These are phyloP conservation scores for Quercus aquifolioides DNA, from an alignment of 306 rosid genomes.

Conservation along the genomic window DNA sequence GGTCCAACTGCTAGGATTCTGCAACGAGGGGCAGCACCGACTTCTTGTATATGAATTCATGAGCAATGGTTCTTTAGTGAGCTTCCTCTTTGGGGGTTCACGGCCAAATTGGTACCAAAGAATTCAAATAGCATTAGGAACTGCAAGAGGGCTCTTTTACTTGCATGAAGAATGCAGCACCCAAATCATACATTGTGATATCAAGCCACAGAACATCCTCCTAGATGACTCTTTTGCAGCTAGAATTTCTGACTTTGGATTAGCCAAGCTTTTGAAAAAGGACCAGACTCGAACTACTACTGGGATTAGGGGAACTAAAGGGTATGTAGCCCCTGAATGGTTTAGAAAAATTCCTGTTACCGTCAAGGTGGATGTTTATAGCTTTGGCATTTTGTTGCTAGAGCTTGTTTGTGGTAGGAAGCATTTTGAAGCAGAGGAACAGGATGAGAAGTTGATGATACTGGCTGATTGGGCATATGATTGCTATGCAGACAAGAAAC, in stretches of 20 bases:
- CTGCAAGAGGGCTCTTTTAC: constrained; percentile 21
- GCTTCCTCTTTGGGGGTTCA: constrained; percentile 21
- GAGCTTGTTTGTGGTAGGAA: constrained; percentile 37
- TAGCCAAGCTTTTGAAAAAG: constrained; percentile 28
- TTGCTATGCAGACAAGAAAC: constrained; percentile 13
- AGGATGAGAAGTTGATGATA: constrained; percentile 17
- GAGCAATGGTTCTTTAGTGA: constrained; percentile 33
- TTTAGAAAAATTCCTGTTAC: constrained; percentile 30
- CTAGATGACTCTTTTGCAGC: constrained; percentile 30
- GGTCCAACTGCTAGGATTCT: constrained; percentile 32
- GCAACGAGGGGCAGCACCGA: constrained; percentile 29
- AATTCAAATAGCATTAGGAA: constrained; percentile 24
- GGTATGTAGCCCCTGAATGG: constrained; percentile 38
- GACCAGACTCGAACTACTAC: constrained; percentile 24
- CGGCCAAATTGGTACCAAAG: constrained; percentile 33
- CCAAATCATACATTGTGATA: constrained; percentile 36
- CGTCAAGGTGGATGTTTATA: constrained; percentile 39
- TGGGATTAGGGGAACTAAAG: constrained; percentile 28
- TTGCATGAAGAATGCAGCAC: constrained; percentile 39
- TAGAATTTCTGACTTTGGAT: constrained; percentile 32
- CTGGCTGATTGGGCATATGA: constrained; percentile 40
- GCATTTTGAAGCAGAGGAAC: not conserved
- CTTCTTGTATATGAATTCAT: constrained; percentile 39
- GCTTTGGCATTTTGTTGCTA: constrained; percentile 35
- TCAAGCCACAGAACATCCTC: constrained; percentile 43